Percentiles rank a stretch among this genome's conserved stretches.
Evolutionary conservation across 306 rosid genomes (phyloP).

Genomic region (Senna tora): DNA sequence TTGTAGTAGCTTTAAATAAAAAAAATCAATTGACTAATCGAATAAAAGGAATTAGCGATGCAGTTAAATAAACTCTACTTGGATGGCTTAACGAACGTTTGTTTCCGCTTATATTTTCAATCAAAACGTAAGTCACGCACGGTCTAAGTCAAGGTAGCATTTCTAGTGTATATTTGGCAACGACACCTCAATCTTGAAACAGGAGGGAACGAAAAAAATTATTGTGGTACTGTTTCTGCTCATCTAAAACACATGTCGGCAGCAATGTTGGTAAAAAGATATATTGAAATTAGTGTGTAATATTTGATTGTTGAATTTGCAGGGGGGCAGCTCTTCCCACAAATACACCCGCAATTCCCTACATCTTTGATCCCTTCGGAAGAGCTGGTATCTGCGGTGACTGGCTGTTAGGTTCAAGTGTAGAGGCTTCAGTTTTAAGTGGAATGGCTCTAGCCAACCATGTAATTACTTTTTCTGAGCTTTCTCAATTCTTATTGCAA

Average conservation of each 20-base stretch:
- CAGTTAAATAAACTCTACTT: background rate
- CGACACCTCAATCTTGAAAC: slow-evolving; percentile 14
- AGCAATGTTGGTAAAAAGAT: too few species aligned
- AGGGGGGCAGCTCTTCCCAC: slow-evolving; percentile 99
- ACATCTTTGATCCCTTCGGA: slow-evolving; percentile 87
- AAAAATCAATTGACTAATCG: background rate
- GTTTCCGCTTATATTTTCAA: background rate
- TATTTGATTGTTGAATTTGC: slow-evolving; percentile 39
- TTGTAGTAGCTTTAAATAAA: too few species aligned
- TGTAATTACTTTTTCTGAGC: slow-evolving; percentile 48
- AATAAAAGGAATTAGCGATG: background rate
- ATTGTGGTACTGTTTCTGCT: background rate
- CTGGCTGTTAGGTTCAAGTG: slow-evolving; percentile 90
- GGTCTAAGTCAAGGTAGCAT: background rate
- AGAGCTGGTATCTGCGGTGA: slow-evolving; percentile 96
- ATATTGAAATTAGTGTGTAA: slow-evolving; percentile 3
- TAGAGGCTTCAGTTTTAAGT: slow-evolving; percentile 88
- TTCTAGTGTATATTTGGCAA: slow-evolving; percentile 17
- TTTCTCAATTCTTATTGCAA: background rate
- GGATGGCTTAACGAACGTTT: background rate
- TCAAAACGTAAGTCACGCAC: background rate
- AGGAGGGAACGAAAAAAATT: background rate
- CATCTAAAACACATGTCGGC: background rate
- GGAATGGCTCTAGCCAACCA: slow-evolving; percentile 87
- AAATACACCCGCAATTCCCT: slow-evolving; percentile 78